Evolutionary conservation across 2,329 filamentous ascomycete genomes (phyloP).

Genomic region (Phialophora verrucosa): DNA sequence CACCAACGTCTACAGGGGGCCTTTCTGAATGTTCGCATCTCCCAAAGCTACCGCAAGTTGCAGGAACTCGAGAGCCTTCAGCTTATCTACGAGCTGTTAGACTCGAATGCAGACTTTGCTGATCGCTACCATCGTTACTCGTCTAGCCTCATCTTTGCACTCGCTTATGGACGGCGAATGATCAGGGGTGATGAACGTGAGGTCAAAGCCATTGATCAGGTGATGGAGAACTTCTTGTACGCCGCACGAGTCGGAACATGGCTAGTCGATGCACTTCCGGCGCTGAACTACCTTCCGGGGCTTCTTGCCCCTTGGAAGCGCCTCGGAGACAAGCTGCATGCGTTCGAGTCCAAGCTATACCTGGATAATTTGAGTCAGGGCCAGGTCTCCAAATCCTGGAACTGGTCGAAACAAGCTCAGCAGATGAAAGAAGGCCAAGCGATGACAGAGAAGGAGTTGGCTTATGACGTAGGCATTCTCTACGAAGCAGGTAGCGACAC

Average conservation of each 20-base stretch:
- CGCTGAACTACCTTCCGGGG: constrained; percentile 52
- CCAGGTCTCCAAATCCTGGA: constrained; percentile 33
- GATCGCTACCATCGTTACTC: constrained; percentile 56
- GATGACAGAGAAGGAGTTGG: constrained; percentile 51
- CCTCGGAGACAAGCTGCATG: constrained; percentile 37
- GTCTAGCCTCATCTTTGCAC: constrained; percentile 56
- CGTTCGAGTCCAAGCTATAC: constrained; percentile 39
- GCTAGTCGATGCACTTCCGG: constrained; percentile 54
- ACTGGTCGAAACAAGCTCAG: constrained; percentile 37
- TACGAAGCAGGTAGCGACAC: constrained; percentile 44
- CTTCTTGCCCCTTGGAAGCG: constrained; percentile 55
- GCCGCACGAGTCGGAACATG: constrained; percentile 56
- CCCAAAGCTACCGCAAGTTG: constrained; percentile 53
- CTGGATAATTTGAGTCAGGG: constrained; percentile 30
- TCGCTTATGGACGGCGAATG: constrained; percentile 58
- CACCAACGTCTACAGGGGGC: constrained; percentile 52
- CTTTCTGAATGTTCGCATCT: constrained; percentile 52
- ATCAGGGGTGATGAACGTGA: constrained; percentile 49
- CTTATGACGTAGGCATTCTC: constrained; percentile 50
- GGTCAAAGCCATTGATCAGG: constrained; percentile 54
- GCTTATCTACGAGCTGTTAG: constrained; percentile 51
- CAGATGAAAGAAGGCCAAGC: constrained; percentile 47
- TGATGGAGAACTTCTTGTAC: constrained; percentile 57
- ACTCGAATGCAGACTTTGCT: constrained; percentile 50
- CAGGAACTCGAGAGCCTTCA: constrained; percentile 57